phyloP scores from a whole-genome alignment of 2,329 filamentous ascomycete genomes.

The Fusarium oxysporum region DNA sequence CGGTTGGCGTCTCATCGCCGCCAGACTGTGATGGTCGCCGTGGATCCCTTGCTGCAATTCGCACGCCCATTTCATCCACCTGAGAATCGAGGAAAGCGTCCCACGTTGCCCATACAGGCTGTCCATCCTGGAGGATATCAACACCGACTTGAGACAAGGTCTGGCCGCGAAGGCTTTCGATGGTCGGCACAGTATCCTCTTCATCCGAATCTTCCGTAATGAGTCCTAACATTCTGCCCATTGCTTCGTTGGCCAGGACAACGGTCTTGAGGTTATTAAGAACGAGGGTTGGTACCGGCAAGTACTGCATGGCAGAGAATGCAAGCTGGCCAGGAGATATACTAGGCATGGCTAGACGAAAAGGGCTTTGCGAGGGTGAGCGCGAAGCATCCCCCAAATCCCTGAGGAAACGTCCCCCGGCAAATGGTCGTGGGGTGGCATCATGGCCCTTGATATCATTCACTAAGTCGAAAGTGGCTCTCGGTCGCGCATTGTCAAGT shows the following conservation, averaged over 20 bases:
- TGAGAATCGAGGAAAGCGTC: conserved; percentile 68
- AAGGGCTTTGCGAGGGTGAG: conserved; percentile 54
- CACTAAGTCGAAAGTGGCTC: conserved; percentile 30
- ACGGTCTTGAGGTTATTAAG: conserved; percentile 76
- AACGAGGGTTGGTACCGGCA: conserved; percentile 78
- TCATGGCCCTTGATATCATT: conserved; percentile 36
- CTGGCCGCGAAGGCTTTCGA: conserved; percentile 73
- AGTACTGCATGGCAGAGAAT: conserved; percentile 77
- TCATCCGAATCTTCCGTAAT: conserved; percentile 56
- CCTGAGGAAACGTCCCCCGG: conserved; percentile 51
- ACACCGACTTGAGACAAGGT: conserved; percentile 77
- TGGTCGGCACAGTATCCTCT: conserved; percentile 58
- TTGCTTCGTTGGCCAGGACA: conserved; percentile 79
- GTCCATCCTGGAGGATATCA: conserved; percentile 77
- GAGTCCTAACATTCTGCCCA: conserved; percentile 75
- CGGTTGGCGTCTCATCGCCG: conserved; percentile 55
- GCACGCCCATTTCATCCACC: conserved; percentile 55
- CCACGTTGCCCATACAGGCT: conserved; percentile 69
- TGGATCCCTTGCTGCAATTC: conserved; percentile 40
- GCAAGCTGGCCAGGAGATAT: conserved; percentile 67
- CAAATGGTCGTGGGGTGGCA: conserved; percentile 42
- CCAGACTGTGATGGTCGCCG: conserved; percentile 34
- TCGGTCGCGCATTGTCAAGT: conserved; percentile 29
- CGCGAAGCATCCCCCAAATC: conserved; percentile 46
- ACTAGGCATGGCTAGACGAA: conserved; percentile 58